Evolutionary conservation across 2,329 filamentous ascomycete species (phyloP).

Genomic region (Fusarium zealandicum): DNA sequence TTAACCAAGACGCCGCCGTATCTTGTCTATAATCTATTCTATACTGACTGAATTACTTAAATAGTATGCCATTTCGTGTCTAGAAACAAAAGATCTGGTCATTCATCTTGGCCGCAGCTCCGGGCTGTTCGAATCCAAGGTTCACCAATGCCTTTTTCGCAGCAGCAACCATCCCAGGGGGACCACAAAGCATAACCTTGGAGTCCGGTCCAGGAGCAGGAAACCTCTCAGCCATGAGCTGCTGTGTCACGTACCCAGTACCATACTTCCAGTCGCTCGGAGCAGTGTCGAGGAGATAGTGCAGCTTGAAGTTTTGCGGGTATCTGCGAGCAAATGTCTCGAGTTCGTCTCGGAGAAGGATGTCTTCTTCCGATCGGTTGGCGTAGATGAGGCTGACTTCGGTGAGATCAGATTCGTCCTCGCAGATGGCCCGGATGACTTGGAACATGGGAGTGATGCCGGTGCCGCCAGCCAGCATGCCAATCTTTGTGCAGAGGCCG

Average conservation of each 20-base stretch:
- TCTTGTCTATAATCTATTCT: too few species aligned
- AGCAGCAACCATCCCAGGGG: slow-evolving; percentile 66
- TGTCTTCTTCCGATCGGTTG: slow-evolving; percentile 65
- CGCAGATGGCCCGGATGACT: slow-evolving; percentile 68
- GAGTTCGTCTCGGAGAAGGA: slow-evolving; percentile 63
- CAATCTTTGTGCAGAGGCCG: slow-evolving; percentile 53
- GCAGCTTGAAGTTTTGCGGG: slow-evolving; percentile 61
- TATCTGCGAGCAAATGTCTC: slow-evolving; percentile 60
- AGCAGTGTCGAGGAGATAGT: slow-evolving; percentile 61
- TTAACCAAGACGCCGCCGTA: too few species aligned
- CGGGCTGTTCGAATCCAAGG: slow-evolving; percentile 60
- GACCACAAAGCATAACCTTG: slow-evolving; percentile 67
- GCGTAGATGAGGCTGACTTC: slow-evolving; percentile 65
- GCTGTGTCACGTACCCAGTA: slow-evolving; percentile 58
- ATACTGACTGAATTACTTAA: too few species aligned
- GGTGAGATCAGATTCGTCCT: slow-evolving; percentile 65
- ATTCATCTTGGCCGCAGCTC: slow-evolving; percentile 57
- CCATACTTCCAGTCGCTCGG: slow-evolving; percentile 56
- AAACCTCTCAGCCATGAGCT: slow-evolving; percentile 57
- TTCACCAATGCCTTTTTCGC: slow-evolving; percentile 58
- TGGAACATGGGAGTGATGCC: slow-evolving; percentile 53
- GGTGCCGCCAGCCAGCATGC: slow-evolving; percentile 61
- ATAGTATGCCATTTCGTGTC: too few species aligned
- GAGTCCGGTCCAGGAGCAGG: slow-evolving; percentile 54
- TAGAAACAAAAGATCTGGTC: slow-evolving; percentile 65